Percentiles rank a stretch among this genome's conserved stretches.
Conservation (phyloP, 2,329 filamentous ascomycete genomes). For the Chalaropsis ovoidea region DNA sequence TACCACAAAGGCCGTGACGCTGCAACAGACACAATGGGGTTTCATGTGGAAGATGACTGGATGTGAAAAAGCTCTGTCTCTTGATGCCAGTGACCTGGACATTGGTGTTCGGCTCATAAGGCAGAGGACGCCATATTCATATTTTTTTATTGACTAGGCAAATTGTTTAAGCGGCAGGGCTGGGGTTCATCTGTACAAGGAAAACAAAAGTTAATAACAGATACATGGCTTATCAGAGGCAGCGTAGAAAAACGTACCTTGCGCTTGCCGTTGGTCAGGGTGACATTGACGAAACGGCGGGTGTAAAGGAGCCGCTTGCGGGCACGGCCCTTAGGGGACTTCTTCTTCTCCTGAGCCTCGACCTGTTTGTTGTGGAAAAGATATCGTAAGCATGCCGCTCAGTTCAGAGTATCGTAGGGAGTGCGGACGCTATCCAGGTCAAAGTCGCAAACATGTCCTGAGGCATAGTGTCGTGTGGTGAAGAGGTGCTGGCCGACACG, state of each 20-base stretch:
- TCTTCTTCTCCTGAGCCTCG: conserved; percentile 88
- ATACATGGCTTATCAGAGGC: not conserved
- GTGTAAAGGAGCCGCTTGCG: conserved; percentile 96
- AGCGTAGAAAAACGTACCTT: conserved; percentile 51
- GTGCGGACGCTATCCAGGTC: not conserved
- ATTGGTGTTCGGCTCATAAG: conserved; percentile 19
- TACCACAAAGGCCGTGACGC: not conserved
- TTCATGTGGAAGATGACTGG: not conserved
- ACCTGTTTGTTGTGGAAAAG: conserved; percentile 44
- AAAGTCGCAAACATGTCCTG: not conserved
- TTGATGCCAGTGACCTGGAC: conserved; percentile 16
- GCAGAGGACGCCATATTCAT: conserved; percentile 20
- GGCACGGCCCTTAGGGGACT: conserved; percentile 92
- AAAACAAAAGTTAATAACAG: conserved; percentile 8
- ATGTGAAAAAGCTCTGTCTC: conserved; percentile 14
- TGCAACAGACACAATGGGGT: not conserved
- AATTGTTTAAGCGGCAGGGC: conserved; percentile 34
- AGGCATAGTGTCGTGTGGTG: not conserved
- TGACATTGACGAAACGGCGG: conserved; percentile 96
- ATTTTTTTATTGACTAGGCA: conserved; percentile 23
- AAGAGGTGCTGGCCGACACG: not conserved
- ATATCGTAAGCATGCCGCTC: not conserved
- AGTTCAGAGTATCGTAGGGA: not conserved
- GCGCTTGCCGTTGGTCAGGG: conserved; percentile 93
- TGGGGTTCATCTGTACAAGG: conserved; percentile 35